phyloP scores from a whole-genome alignment of 352 stramenopile species.

The Detonula confervacea region DNA sequence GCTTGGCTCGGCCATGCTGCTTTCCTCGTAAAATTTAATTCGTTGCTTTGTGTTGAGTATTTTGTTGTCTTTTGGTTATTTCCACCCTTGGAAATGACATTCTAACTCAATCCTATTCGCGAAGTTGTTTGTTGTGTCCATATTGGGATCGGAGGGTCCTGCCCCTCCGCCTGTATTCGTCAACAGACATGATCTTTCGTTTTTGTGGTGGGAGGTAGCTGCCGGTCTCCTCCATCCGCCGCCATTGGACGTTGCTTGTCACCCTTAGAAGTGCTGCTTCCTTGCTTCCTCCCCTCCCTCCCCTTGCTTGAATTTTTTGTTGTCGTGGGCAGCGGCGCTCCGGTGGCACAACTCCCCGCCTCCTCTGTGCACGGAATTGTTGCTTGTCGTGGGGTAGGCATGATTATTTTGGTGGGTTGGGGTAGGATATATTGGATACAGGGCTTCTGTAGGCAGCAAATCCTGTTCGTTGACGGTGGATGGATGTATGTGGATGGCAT shows the following conservation, averaged over 20 bases:
- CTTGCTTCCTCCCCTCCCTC: no score
- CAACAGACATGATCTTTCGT: neutral
- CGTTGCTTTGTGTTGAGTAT: no score
- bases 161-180: neutral
- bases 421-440: neutral
- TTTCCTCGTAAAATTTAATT: no score
- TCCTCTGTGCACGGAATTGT: neutral
- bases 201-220: neutral
- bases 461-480: neutral
- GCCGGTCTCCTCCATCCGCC: neutral
- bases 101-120: neutral
- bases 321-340: neutral
- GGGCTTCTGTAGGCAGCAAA: neutral
- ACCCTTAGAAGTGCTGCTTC: constrained; percentile 1
- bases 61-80: no score
- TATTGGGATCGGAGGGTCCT: neutral
- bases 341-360: neutral
- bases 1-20: no score
- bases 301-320: neutral
- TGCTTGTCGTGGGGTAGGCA: neutral
- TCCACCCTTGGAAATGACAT: neutral
- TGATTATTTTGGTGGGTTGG: neutral
- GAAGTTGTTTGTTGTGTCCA: neutral
- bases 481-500: neutral
- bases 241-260: neutral